Evolutionary conservation across 2,329 filamentous ascomycete species (phyloP).

Genomic region (Scedosporium dehoogii): DNA sequence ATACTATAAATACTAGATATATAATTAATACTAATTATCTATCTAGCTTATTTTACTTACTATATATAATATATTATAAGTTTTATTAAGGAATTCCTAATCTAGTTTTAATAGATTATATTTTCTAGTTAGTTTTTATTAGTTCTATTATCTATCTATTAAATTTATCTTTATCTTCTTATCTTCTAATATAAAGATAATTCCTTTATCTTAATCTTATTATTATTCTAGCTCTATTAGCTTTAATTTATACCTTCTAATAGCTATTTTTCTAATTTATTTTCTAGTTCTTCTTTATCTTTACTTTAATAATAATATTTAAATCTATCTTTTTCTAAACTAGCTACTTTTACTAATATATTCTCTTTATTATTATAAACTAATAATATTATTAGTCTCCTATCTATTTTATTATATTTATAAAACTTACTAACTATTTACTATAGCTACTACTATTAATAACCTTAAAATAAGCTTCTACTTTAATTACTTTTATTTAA

Average conservation of each 20-base stretch:
- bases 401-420: too few relatives aligned
- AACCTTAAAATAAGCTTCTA: too few relatives aligned
- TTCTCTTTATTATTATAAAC: too few relatives aligned
- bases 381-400: too few relatives aligned
- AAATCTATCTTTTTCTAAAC: not conserved
- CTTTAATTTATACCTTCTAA: not conserved
- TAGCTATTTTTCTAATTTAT: not conserved
- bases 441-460: too few relatives aligned
- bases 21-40: not conserved
- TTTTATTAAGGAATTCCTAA: not conserved
- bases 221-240: not conserved
- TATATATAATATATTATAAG: not conserved
- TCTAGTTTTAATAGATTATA: not conserved
- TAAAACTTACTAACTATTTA: too few relatives aligned
- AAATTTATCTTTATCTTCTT: not conserved
- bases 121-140: not conserved
- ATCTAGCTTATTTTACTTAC: not conserved
- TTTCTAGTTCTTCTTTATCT: not conserved
- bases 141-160: not conserved
- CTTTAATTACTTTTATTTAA: too few relatives aligned
- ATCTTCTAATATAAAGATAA: not conserved
- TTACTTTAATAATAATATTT: not conserved
- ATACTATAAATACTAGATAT: not conserved
- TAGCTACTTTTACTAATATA: not conserved
- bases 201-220: not conserved